Evolutionary conservation across 129 eudicot species (phyloP).

Genomic region (Lonicera japonica): DNA sequence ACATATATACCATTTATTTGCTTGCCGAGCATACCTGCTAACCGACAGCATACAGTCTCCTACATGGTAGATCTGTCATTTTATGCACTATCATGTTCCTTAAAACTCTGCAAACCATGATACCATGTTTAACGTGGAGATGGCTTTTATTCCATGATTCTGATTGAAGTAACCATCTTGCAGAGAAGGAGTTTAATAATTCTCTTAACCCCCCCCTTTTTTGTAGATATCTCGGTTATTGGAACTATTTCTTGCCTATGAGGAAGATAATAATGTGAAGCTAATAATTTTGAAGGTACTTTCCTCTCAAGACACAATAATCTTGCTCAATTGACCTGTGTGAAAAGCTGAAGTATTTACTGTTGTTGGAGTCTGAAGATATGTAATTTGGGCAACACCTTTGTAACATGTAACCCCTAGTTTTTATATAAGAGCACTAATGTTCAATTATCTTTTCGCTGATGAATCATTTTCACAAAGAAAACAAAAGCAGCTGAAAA

Average conservation of each 20-base stretch:
- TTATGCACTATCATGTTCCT: not conserved
- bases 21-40: too few relatives aligned
- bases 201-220: not conserved
- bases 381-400: not conserved
- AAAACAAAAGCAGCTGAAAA: too few relatives aligned
- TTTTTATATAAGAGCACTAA: too few relatives aligned
- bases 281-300: constrained; percentile 70
- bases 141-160: too few relatives aligned
- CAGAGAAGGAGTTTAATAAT: not conserved
- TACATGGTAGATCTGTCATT: not conserved
- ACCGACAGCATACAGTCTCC: too few relatives aligned
- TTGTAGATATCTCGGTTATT: constrained; percentile 58
- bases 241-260: constrained; percentile 64
- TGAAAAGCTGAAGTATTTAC: too few relatives aligned
- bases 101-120: not conserved
- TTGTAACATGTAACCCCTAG: too few relatives aligned
- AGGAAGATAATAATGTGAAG: constrained; percentile 62
- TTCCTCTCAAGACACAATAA: not conserved
- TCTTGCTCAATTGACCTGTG: not conserved
- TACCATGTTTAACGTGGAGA: too few relatives aligned
- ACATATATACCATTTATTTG: not conserved
- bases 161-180: too few relatives aligned
- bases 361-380: not conserved
- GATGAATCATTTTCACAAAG: too few relatives aligned
- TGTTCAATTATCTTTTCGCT: too few relatives aligned